A percentile compares a stretch with the other conserved stretches of the same genome.
Evolutionary conservation across 1,284 basidiomycete genomes (phyloP).

Genomic region (Ganoderma boninense): DNA sequence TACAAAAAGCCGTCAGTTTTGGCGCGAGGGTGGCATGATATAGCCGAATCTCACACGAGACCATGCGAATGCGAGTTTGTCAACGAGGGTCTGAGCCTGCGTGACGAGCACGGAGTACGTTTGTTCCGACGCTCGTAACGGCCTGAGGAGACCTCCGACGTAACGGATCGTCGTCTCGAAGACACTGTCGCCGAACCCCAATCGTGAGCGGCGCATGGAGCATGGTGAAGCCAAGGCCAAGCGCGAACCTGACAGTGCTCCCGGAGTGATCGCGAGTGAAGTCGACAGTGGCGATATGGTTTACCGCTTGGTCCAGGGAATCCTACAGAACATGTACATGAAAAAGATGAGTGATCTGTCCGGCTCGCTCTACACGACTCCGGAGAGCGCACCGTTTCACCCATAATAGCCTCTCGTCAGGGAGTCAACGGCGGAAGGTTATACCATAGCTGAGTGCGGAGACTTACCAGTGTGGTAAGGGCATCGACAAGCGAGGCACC

Average conservation of each 20-base stretch:
- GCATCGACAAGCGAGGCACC: constrained; percentile 74
- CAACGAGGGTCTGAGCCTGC: constrained; percentile 75
- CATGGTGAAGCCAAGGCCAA: background rate
- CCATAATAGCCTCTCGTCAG: constrained; percentile 55
- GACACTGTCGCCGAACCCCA: constrained; percentile 52
- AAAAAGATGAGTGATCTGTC: background rate
- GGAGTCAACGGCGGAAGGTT: background rate
- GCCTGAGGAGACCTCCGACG: constrained; percentile 74
- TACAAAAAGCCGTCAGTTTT: constrained; percentile 31
- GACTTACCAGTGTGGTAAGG: constrained; percentile 65
- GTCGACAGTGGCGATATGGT: constrained; percentile 59
- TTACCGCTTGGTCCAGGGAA: constrained; percentile 61
- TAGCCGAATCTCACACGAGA: constrained; percentile 50
- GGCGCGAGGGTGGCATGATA: background rate
- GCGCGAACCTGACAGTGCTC: constrained; percentile 59
- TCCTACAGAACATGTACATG: constrained; percentile 39
- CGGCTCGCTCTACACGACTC: background rate
- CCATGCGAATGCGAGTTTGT: constrained; percentile 74
- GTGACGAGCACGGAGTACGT: constrained; percentile 59
- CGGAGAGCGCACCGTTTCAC: constrained; percentile 50
- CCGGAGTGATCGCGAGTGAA: constrained; percentile 61
- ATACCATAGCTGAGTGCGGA: too few relatives aligned
- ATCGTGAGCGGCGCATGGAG: background rate
- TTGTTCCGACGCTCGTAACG: constrained; percentile 81
- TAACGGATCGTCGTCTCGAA: constrained; percentile 94